Evolutionary conservation across 2,329 filamentous ascomycete genomes (phyloP).

Genomic region (Neoscytalidium dimidiatum): DNA sequence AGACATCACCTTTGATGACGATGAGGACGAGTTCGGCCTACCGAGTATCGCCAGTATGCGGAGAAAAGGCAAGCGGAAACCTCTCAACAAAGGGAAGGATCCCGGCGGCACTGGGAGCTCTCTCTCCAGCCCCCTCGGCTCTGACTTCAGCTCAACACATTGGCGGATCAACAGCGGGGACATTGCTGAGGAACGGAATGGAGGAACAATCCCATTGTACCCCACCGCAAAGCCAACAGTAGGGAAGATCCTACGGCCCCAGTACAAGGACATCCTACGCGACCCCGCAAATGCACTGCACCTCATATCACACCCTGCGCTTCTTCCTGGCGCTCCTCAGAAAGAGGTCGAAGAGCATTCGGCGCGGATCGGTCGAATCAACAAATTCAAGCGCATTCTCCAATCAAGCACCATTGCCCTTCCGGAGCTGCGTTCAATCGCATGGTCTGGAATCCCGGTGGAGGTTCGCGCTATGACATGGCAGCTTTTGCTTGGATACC

Average conservation of each 20-base stretch:
- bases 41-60: conserved; percentile 92
- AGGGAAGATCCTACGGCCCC: conserved; percentile 92
- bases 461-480: conserved; percentile 99
- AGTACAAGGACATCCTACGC: conserved; percentile 91
- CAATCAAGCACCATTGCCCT: conserved; percentile 89
- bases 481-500: conserved; percentile 91
- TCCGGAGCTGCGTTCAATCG: conserved; percentile 77
- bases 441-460: conserved; percentile 92
- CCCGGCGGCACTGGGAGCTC: conserved; percentile 37
- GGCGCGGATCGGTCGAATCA: conserved; percentile 87
- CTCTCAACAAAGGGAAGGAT: conserved; percentile 47
- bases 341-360: conserved; percentile 88
- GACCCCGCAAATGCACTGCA: conserved; percentile 92
- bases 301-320: conserved; percentile 82
- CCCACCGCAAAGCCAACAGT: conserved; percentile 86
- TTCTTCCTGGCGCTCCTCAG: conserved; percentile 70
- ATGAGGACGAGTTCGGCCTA: conserved; percentile 93
- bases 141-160: conserved; percentile 28
- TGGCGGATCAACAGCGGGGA: conserved; percentile 84
- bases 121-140: conserved; percentile 16
- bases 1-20: conserved; percentile 79
- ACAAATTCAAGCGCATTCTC: conserved; percentile 96
- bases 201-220: conserved; percentile 64
- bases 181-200: conserved; percentile 85
- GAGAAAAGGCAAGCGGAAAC: conserved; percentile 60